A percentile compares a stretch with the other conserved stretches of the same genome.
These are phyloP conservation scores for Claviceps paspali DNA, from an alignment of 2,329 filamentous ascomycete species.

Conservation along the genomic window DNA sequence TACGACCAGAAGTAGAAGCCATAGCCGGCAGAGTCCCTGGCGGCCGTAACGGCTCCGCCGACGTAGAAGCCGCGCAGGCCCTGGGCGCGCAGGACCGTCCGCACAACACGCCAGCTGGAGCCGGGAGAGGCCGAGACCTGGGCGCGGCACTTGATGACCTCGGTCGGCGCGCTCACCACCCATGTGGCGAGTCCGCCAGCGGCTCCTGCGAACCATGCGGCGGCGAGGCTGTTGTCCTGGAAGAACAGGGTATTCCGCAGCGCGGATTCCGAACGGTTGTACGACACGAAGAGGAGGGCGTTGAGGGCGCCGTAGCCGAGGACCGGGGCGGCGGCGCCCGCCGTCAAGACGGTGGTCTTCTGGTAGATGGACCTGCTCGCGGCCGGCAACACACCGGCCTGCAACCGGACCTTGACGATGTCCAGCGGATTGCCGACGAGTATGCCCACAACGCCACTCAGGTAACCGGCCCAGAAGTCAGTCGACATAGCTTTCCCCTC, in stretches of 20 bases:
- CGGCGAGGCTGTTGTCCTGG: slow-evolving; percentile 38
- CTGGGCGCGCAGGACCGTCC: slow-evolving; percentile 38
- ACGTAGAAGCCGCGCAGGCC: slow-evolving; percentile 62
- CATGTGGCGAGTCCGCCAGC: slow-evolving; percentile 73
- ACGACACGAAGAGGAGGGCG: slow-evolving; percentile 75
- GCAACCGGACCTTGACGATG: slow-evolving; percentile 48
- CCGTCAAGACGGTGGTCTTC: slow-evolving; percentile 26
- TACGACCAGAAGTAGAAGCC: slow-evolving; percentile 97
- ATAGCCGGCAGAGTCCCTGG: slow-evolving; percentile 83
- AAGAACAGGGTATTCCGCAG: slow-evolving; percentile 3
- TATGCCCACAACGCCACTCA: slow-evolving; percentile 75
- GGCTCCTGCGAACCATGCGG: slow-evolving; percentile 67
- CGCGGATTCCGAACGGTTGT: slow-evolving; percentile 61
- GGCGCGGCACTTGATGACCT: slow-evolving; percentile 78
- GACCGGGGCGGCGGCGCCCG: slow-evolving; percentile 70
- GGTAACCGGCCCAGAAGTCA: slow-evolving; percentile 88
- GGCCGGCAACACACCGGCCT: slow-evolving; percentile 34
- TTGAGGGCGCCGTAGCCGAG: slow-evolving; percentile 85
- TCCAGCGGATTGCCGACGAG: slow-evolving; percentile 80
- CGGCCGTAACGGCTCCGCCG: slow-evolving; percentile 65
- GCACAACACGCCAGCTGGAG: slow-evolving; percentile 50
- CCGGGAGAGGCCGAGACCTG: slow-evolving; percentile 40
- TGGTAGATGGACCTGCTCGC: slow-evolving; percentile 9
- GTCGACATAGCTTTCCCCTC: no score
- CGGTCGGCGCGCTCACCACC: slow-evolving; percentile 73